phyloP scores from a whole-genome alignment of 345 rosid genomes.

The Raphanus raphanistrum region DNA sequence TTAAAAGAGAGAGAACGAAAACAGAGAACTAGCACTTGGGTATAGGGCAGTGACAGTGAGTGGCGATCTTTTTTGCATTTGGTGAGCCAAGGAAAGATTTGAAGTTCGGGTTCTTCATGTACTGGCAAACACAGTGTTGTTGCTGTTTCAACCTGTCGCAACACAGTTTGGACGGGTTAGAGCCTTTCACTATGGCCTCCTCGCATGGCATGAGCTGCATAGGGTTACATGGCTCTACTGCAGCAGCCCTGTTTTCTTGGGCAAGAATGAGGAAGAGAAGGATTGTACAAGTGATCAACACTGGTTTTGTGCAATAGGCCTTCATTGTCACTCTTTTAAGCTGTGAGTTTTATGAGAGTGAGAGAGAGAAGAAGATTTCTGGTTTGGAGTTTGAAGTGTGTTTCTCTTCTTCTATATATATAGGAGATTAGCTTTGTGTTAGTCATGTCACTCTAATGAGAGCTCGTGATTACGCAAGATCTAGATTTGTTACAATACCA shows the following conservation, averaged over 20 bases:
- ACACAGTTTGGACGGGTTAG: slow-evolving; percentile 58
- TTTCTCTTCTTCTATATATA: slow-evolving; percentile 28
- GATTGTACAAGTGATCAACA: slow-evolving; percentile 38
- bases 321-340: slow-evolving; percentile 44
- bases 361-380: background rate
- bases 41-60: slow-evolving; percentile 65
- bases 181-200: slow-evolving; percentile 53
- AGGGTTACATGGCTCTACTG: slow-evolving; percentile 59
- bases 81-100: slow-evolving; percentile 63
- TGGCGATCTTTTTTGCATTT: slow-evolving; percentile 78
- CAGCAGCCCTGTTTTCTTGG: slow-evolving; percentile 40
- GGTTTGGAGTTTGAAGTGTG: slow-evolving; percentile 22
- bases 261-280: slow-evolving; percentile 48
- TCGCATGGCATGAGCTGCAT: slow-evolving; percentile 66
- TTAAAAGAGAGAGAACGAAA: background rate
- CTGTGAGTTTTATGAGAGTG: background rate
- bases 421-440: slow-evolving; percentile 12
- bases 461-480: slow-evolving; percentile 18
- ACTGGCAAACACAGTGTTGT: slow-evolving; percentile 82
- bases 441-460: slow-evolving; percentile 17
- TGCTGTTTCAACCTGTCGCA: slow-evolving; percentile 72
- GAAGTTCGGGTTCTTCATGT: slow-evolving; percentile 64
- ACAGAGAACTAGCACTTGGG: slow-evolving; percentile 61
- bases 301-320: slow-evolving; percentile 37
- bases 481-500: slow-evolving; percentile 1